Base-by-base conservation (phyloP, 2,329 filamentous ascomycete genomes). In the Epichloe coenophiala region DNA sequence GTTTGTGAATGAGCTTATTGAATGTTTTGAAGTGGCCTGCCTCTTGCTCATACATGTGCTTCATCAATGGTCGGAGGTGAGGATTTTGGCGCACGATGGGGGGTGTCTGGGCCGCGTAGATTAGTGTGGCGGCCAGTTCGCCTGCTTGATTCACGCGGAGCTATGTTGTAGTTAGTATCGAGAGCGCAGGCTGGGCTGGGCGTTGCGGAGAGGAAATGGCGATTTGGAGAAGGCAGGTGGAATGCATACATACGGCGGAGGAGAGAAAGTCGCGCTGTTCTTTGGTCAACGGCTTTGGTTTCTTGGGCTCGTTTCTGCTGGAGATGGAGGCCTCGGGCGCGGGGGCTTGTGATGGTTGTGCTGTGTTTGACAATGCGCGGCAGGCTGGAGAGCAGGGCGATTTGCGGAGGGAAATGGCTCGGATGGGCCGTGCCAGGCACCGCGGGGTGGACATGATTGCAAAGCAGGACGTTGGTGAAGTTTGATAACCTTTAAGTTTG, bases 31-130 rank as follows among this genome's bases (percentile, higher is more conserved):
- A 82, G 68, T 98, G 93, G 8, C 81, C 84, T 12, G 80, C 88
- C 73, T 98, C 93, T 66, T 98, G 93, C 61, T 93, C 88, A 73
- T 95, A 90, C 93, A 98, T 98, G 75, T 97, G 93, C 60, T 83
- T 80, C 88, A 98, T 95, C 35, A 97, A 71, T 0, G 88, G 85
- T 6, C 88, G 84, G 17, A 98, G 81, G 63, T 95, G 86, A 1
- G 93, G 91, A 65, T 96, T 83, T 4, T 84, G 79, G 57, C 80
- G 78, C 51, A 88, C 75, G 48, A 97, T 71, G n/a, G 83, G 1
- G 90, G 90, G 88, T 1, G 82, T 91, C 67, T 98, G 93, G 2
- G 88, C 83, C 1, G 81, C 82, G 72, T 97, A 98, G 67, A 98
- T 98, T 51, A 95, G 80, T 27, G 88, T 91, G 33, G 93, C 93